Evolutionary conservation across 306 rosid species (phyloP), one percentile per base, ranked within the genome.

Genomic region (Dalbergia cochinchinensis): DNA sequence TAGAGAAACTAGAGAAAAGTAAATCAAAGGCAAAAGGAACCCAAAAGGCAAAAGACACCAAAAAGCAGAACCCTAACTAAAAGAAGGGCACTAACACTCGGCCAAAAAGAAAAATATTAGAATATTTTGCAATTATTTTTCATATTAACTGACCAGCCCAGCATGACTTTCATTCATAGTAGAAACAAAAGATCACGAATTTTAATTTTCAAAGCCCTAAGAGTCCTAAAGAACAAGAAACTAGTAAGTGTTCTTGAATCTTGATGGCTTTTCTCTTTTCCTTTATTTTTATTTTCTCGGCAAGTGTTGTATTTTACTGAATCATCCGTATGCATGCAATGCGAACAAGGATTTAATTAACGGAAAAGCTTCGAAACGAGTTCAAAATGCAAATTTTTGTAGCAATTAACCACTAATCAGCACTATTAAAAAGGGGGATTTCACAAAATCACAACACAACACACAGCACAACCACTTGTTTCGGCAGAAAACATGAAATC

Each of bases 331-430:
- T 10, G 57, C n/a, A 72, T 4, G 18, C 51, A 64, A 15, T 53
- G 41, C 83, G 16, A 78, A 69, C 5, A 22, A 41, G 34, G 16
- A 54, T 3, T 68, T n/a, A 9, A 26, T 26, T 26, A 1, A 26
- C 31, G 31, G 31, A 51, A 5, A 31, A 4, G 6, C 18, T 39
- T 14, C 12, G 1, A 47, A 57, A 65, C 12, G 26, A 12, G 70
- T 11, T 66, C 20, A 31, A 34, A 2, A 67, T 57, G 14, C 11
- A 66, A 57, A 35, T 19, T 18, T 18, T 26, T 2, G 72, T 16
- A 16, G 65, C 80, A 76, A 65, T 51, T 51, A 14, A 35, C 22
- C 31, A 54, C 44, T 13, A 39, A 39, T 54, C 34, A 53, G 14
- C 12, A 54, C 33, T 74, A 13, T 67, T 74, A 37, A 8, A 5